Percentiles rank a stretch among this genome's conserved stretches.
These are phyloP conservation scores for Stenocarpella maydis DNA, from an alignment of 2,329 filamentous ascomycete genomes.

Conservation along the genomic window DNA sequence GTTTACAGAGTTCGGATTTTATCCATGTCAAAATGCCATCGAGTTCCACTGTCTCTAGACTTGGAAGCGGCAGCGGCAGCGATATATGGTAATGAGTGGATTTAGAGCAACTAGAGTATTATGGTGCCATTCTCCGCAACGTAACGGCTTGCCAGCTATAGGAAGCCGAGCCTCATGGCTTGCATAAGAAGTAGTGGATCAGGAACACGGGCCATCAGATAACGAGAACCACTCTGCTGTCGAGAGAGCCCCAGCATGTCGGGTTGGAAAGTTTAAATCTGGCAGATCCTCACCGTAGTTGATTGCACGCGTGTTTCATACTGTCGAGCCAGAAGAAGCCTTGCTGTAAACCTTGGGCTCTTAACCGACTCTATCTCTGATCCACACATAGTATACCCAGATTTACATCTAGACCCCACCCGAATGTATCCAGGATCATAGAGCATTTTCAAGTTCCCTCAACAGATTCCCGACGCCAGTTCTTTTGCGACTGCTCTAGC, in stretches of 20 bases:
- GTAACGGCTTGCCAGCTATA: background rate
- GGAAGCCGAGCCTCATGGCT: background rate
- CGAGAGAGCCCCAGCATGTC: background rate
- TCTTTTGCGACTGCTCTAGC: background rate
- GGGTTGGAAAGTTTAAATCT: conserved; percentile 15
- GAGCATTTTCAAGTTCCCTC: background rate
- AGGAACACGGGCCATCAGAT: background rate
- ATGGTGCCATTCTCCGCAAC: background rate
- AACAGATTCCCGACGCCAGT: too few relatives aligned
- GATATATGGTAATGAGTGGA: too few relatives aligned
- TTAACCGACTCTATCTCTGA: background rate
- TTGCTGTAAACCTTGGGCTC: conserved; percentile 2
- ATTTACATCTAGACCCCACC: background rate
- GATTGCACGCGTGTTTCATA: background rate
- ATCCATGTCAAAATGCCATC: background rate
- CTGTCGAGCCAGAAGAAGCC: background rate
- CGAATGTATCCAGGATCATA: background rate
- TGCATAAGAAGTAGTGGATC: background rate
- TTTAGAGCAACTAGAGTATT: background rate
- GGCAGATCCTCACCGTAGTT: conserved; percentile 3
- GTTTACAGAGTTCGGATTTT: background rate
- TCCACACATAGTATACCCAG: conserved; percentile 4
- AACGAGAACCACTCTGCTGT: background rate
- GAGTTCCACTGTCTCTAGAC: too few relatives aligned
- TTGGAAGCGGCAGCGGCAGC: background rate